Conservation (phyloP, 495 filamentous ascomycete genomes). For the Glonium stellatum region DNA sequence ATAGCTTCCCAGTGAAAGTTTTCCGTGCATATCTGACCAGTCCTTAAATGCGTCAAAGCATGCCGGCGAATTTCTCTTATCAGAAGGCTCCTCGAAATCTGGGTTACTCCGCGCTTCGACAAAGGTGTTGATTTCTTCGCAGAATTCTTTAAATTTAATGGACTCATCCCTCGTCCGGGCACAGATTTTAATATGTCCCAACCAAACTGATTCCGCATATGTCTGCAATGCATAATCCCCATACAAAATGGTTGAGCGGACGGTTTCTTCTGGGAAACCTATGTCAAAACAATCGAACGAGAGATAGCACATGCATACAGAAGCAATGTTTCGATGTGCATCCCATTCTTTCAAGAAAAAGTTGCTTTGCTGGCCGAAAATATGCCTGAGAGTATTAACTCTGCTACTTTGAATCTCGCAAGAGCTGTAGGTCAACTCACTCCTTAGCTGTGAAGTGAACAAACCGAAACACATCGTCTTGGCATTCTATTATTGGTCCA, state of each 20-base stretch:
- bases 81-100: neutral
- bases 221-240: neutral
- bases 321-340: neutral
- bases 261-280: neutral
- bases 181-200: neutral
- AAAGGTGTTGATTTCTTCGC: neutral
- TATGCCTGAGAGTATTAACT: neutral
- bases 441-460: conserved; percentile 10
- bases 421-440: neutral
- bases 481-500: conserved; percentile 2
- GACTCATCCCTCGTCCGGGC: neutral
- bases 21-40: too few species aligned
- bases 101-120: neutral
- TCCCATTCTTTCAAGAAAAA: neutral
- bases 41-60: too few species aligned
- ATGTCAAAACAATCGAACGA: neutral
- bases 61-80: too few species aligned
- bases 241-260: neutral
- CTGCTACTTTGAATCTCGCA: neutral
- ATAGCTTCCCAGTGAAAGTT: too few species aligned
- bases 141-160: neutral
- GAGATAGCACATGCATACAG: neutral
- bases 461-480: neutral
- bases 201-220: neutral
- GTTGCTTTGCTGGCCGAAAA: neutral